Base-by-base conservation (phyloP, 176 grass and related monocot species). In the Themeda triandra region DNA sequence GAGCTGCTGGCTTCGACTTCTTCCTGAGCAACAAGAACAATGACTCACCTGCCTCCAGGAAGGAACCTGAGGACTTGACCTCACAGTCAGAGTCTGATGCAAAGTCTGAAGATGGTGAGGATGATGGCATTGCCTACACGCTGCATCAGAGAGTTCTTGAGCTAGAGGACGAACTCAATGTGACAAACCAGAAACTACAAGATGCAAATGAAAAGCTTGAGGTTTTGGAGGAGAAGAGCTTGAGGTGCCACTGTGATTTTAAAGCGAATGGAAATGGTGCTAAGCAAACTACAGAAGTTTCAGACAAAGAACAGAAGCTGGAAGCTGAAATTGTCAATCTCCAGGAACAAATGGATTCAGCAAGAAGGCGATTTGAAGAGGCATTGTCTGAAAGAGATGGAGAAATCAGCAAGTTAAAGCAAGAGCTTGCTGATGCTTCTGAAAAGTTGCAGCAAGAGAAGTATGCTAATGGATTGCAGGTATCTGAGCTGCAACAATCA, bases 81-180 rank as follows among this genome's bases (percentile, higher is more conserved):
- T 92, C 87, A 40, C 88, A 88, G 51, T 88, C 87, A 15, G 92
- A 94, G 25, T 90, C 89, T 28, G 92, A 94, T 14, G 80, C 69
- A 0, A 89, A 92, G 62, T 90, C 87, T 53, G 90, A 92, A 39
- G 87, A 88, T 18, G 59, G 69, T 0, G 88, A 92, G 10, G 87
- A 95, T 67, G 82, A 94, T 80, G 84, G 86, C 66, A 91, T 89
- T 87, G 79, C 89, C 30, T 94, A 89, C 65, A 78, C 78, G 2
- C 60, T 92, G 82, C 90, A 90, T 17, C 85, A 90, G 69, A 95
- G 83, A 29, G 67, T 90, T 69, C 48, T 88, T 2, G 87, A 94
- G 53, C 85, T 94, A 19, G 87, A 94, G 70, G 90, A 94, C 2
- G 82, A 95, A 41, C 87, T 95, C 49, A 87, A 40, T 14, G 1